Evolutionary conservation across 768 basidiomycete species (phyloP).

Genomic region (Rhodotorula diobovata): DNA sequence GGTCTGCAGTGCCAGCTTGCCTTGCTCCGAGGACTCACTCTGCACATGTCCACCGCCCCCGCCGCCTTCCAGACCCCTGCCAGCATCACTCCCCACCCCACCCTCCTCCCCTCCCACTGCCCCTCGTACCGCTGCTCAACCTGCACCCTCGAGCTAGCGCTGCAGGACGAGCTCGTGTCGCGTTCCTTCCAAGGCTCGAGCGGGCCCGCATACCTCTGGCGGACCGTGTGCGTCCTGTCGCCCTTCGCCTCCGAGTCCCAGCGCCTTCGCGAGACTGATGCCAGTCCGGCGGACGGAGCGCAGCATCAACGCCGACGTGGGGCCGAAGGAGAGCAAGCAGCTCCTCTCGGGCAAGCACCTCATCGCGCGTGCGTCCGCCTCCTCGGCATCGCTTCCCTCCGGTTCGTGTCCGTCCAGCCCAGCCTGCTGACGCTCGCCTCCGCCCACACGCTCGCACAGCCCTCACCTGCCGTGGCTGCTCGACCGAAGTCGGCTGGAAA

Average conservation of each 20-base stretch:
- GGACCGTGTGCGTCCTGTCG: constrained; percentile 15
- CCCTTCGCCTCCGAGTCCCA: background rate
- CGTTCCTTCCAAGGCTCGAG: constrained; percentile 8
- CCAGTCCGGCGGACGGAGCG: no score
- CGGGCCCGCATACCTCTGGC: constrained; percentile 21
- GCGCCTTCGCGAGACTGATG: no score
- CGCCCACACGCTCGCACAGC: background rate
- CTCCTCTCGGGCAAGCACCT: constrained; percentile 21
- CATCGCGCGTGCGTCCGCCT: constrained; percentile 17
- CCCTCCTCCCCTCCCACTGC: constrained; percentile 16
- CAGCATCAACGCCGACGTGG: constrained; percentile 19
- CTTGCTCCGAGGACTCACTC: background rate
- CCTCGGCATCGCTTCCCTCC: no score
- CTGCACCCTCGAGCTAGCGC: constrained; percentile 25
- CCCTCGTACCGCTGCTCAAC: constrained; percentile 13
- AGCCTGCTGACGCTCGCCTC: background rate
- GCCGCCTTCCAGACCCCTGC: background rate
- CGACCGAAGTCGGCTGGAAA: constrained; percentile 28
- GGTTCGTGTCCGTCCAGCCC: no score
- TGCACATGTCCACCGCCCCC: background rate
- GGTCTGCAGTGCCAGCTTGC: no score
- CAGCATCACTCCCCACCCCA: background rate
- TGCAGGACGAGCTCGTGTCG: constrained; percentile 31
- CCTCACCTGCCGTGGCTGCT: constrained; percentile 7
- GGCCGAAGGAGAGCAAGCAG: background rate